phyloP scores from a whole-genome alignment of 2,329 filamentous ascomycete genomes.

The Knoxdaviesia capensis region DNA sequence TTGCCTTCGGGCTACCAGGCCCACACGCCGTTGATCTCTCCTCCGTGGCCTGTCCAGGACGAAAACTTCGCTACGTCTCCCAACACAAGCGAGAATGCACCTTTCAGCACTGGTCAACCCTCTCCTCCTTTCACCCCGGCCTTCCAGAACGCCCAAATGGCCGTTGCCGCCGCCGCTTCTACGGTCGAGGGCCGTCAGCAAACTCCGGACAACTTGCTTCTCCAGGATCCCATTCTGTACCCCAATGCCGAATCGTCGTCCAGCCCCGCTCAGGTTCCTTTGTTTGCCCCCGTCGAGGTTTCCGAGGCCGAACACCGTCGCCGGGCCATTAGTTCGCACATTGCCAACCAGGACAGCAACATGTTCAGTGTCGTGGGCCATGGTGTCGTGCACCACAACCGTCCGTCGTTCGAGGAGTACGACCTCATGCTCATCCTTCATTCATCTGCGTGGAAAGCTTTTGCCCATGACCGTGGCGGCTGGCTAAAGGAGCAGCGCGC shows the following conservation, averaged over 20 bases:
- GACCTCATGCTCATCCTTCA: constrained; percentile 29
- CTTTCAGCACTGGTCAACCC: no score
- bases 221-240: constrained; percentile 36
- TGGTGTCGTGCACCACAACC: constrained; percentile 20
- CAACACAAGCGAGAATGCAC: no score
- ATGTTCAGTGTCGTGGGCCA: constrained; percentile 19
- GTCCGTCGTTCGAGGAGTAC: constrained; percentile 31
- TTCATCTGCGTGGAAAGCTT: constrained; percentile 29
- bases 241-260: constrained; percentile 22
- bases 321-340: constrained; percentile 3
- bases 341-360: no score
- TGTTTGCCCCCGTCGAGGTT: constrained; percentile 23
- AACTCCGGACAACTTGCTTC: no score
- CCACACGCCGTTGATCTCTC: no score
- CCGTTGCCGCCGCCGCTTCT: no score
- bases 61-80: no score
- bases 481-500: constrained; percentile 32
- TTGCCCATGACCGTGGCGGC: constrained; percentile 18
- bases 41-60: no score
- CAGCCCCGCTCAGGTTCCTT: constrained; percentile 23
- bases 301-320: constrained; percentile 18
- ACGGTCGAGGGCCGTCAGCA: no score
- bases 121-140: no score
- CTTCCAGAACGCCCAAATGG: no score
- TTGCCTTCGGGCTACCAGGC: no score